Percentiles rank a stretch among this genome's conserved stretches.
These are phyloP conservation scores for Diplodia scrobiculata DNA, from an alignment of 2,329 filamentous ascomycete genomes.

Conservation along the genomic window DNA sequence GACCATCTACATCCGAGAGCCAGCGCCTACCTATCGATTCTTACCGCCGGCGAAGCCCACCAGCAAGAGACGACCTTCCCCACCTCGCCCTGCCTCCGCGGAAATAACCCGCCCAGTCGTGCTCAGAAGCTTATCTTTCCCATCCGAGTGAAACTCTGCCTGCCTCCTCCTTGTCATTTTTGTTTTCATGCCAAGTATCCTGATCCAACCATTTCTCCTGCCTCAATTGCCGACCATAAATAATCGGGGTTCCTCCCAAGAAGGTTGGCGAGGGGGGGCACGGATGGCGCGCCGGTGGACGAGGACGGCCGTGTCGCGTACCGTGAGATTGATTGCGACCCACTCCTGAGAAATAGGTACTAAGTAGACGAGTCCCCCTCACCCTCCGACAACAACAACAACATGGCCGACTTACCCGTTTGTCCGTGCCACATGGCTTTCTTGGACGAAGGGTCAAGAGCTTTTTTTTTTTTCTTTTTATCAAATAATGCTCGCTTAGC, in stretches of 20 bases:
- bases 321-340: constrained; percentile 17
- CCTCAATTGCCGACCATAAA: constrained; percentile 1
- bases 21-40: neutral
- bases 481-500: neutral
- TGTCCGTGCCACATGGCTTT: neutral
- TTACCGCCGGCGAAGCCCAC: constrained; percentile 1
- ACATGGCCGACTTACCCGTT: constrained; percentile 8
- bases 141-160: neutral
- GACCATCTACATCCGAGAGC: neutral
- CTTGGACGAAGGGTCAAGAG: constrained; percentile 2
- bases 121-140: neutral
- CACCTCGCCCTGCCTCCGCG: neutral
- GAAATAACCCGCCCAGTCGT: neutral
- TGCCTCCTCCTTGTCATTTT: neutral
- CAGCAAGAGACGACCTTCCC: neutral
- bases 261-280: neutral
- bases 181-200: neutral
- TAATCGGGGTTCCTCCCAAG: neutral
- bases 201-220: too few relatives aligned
- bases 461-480: neutral
- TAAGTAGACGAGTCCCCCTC: neutral
- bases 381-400: neutral
- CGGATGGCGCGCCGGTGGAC: neutral
- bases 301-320: constrained; percentile 5
- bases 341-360: neutral